Conservation (phyloP, 768 basidiomycete genomes). For the Pleurotus platypus region DNA sequence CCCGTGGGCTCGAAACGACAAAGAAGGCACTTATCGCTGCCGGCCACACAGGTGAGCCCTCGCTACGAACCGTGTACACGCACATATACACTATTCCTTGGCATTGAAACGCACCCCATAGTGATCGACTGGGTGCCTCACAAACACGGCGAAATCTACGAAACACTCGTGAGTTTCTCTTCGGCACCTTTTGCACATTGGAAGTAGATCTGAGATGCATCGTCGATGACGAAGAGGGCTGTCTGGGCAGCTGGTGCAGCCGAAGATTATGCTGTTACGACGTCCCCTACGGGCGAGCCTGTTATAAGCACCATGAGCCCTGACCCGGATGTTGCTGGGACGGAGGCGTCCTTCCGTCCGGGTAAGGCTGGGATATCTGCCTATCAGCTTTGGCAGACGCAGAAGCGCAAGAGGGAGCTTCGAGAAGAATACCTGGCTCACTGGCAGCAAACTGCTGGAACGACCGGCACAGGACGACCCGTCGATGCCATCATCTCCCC, state of each 20-base stretch:
- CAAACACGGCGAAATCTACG: constrained; percentile 48
- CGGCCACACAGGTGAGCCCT: constrained; percentile 31
- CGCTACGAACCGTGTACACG: neutral
- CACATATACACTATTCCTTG: neutral
- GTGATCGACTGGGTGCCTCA: constrained; percentile 66
- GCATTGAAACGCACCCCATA: constrained; percentile 17
- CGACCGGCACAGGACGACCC: constrained; percentile 63
- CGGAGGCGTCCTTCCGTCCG: constrained; percentile 19
- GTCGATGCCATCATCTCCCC: constrained; percentile 74
- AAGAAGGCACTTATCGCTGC: constrained; percentile 54
- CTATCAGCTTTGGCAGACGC: constrained; percentile 60
- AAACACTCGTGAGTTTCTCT: constrained; percentile 30
- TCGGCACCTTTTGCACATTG: neutral
- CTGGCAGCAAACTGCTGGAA: constrained; percentile 49
- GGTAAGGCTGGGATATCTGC: constrained; percentile 17
- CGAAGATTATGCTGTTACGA: constrained; percentile 40
- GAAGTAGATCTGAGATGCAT: neutral
- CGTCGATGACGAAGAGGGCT: neutral
- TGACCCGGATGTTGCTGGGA: constrained; percentile 19
- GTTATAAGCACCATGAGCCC: constrained; percentile 53
- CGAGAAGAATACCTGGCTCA: constrained; percentile 60
- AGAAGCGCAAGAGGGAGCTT: constrained; percentile 45
- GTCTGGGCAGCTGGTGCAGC: constrained; percentile 32
- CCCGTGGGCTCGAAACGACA: constrained; percentile 52
- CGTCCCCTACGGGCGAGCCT: constrained; percentile 47